These are phyloP conservation scores for Eremochloa ophiuroides DNA, from an alignment of 176 grass and related monocot species.

Conservation along the genomic window DNA sequence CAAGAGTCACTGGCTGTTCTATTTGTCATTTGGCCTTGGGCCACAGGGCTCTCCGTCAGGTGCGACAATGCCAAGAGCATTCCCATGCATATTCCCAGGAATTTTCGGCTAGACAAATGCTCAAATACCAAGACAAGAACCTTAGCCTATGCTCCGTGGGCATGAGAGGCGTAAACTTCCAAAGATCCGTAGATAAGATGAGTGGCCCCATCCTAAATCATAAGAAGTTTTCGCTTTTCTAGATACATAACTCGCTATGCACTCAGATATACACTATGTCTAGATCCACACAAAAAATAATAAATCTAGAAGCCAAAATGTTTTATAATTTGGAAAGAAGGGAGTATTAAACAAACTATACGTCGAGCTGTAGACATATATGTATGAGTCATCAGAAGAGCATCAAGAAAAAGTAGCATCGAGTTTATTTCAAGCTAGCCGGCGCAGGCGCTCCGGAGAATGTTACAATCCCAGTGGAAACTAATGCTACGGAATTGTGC, in stretches of 20 bases:
- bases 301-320: too few relatives aligned
- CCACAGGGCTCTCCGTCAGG: background rate
- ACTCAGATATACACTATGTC: too few relatives aligned
- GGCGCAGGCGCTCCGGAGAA: background rate
- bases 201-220: background rate
- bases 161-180: background rate
- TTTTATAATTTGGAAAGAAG: too few relatives aligned
- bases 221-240: background rate
- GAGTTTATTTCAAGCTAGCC: slow-evolving; percentile 17
- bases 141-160: background rate
- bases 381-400: background rate
- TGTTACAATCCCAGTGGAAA: slow-evolving; percentile 1
- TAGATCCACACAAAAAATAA: too few relatives aligned
- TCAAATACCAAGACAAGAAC: background rate
- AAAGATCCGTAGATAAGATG: background rate
- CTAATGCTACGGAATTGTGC: background rate
- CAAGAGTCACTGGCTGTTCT: background rate
- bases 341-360: background rate
- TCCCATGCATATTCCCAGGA: slow-evolving; percentile 20
- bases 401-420: background rate
- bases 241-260: background rate
- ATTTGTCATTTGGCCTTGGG: background rate
- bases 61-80: slow-evolving; percentile 5
- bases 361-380: background rate
- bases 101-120: background rate